Percentiles rank a stretch among this genome's conserved stretches.
Conservation (phyloP, 805 yeast genomes). For the Wickerhamomyces subpelliculosus region DNA sequence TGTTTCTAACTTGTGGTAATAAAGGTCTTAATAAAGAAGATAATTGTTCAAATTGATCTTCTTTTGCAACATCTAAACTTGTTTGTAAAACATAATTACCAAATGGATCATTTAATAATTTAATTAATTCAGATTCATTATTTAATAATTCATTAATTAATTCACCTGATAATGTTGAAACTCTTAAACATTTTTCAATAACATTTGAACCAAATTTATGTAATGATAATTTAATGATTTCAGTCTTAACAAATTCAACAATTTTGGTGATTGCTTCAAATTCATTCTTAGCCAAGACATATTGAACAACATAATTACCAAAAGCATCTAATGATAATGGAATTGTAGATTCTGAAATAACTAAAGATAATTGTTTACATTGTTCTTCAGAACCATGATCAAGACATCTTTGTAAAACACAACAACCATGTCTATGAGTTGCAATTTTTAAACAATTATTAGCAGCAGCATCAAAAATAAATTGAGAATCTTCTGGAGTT, state of each 20-base stretch:
- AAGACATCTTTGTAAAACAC: constrained; percentile 90
- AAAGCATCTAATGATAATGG: constrained; percentile 82
- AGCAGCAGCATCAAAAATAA: constrained; percentile 82
- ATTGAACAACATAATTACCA: constrained; percentile 96
- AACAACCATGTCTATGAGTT: constrained; percentile 95
- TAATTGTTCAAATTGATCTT: constrained; percentile 44
- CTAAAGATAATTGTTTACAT: constrained; percentile 55
- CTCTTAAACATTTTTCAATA: constrained; percentile 76
- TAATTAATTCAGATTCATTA: constrained; percentile 28
- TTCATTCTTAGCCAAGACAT: constrained; percentile 53
- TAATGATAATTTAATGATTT: constrained; percentile 47
- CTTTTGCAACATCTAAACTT: constrained; percentile 54
- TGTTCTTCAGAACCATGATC: constrained; percentile 79
- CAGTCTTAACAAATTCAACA: constrained; percentile 26
- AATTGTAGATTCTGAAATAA: constrained; percentile 63
- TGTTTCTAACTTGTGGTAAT: constrained; percentile 70
- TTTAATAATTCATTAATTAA: constrained; percentile 44
- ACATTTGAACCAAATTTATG: constrained; percentile 94
- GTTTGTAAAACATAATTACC: constrained; percentile 96
- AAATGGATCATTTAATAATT: constrained; percentile 78
- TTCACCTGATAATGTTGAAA: constrained; percentile 35
- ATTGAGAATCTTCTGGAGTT: constrained; percentile 63
- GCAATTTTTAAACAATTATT: constrained; percentile 73
- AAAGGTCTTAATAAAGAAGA: constrained; percentile 63
- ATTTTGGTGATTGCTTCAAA: constrained; percentile 26